phyloP scores from a whole-genome alignment of 768 basidiomycete genomes.

The Xerocomellus amylosporus region DNA sequence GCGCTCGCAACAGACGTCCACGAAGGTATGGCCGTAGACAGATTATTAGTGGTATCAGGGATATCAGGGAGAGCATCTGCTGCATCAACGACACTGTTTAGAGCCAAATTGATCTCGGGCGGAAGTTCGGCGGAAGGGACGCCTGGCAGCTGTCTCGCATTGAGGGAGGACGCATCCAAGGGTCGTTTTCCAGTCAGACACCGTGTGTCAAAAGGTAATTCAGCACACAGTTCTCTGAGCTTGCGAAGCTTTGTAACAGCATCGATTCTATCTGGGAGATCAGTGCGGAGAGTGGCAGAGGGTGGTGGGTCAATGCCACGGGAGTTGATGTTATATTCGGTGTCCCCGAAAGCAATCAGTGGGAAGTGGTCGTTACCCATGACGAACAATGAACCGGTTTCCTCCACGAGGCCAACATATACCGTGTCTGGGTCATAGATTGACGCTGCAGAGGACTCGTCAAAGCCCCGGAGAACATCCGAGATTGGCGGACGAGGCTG shows the following conservation, averaged over 20 bases:
- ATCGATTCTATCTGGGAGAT: conserved; percentile 44
- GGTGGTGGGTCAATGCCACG: conserved; percentile 37
- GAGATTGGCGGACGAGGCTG: conserved; percentile 80
- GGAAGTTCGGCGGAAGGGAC: conserved; percentile 40
- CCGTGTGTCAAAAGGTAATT: conserved; percentile 44
- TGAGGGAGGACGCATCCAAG: conserved; percentile 47
- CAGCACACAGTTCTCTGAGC: conserved; percentile 38
- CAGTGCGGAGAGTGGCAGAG: conserved; percentile 28
- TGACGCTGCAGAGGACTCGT: conserved; percentile 36
- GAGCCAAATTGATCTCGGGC: conserved; percentile 20
- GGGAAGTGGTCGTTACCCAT: conserved; percentile 83
- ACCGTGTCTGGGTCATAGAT: conserved; percentile 53
- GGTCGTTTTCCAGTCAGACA: conserved; percentile 63
- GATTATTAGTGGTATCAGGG: conserved; percentile 15
- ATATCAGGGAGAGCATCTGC: conserved; percentile 16
- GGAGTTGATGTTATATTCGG: conserved; percentile 33
- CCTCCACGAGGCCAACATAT: conserved; percentile 76
- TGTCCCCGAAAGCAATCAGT: conserved; percentile 68
- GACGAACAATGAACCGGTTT: conserved; percentile 74
- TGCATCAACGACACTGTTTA: conserved; percentile 9
- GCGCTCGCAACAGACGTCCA: conserved; percentile 14
- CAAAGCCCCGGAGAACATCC: conserved; percentile 59
- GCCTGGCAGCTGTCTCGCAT: conserved; percentile 60
- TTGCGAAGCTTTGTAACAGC: conserved; percentile 44
- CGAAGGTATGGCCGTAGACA: conserved; percentile 11